Percentiles rank a stretch among this genome's conserved stretches.
Conservation (phyloP, 73 alveolate genomes). For the Symbiodinium pilosum region DNA sequence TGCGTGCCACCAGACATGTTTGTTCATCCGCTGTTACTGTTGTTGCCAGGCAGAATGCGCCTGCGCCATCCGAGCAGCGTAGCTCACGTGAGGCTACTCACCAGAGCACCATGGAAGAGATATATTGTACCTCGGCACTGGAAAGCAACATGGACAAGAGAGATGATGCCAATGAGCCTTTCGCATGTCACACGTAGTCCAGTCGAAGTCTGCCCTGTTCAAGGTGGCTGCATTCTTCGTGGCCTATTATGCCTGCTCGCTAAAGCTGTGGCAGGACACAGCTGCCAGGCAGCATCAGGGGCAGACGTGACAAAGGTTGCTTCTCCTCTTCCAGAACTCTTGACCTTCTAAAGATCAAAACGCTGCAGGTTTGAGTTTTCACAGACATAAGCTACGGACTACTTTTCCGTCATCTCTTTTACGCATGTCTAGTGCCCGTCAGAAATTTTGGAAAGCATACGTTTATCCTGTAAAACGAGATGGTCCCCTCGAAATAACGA, state of each 20-base stretch:
- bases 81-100: slow-evolving; percentile 73
- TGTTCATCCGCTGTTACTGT: neutral
- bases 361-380: too few relatives aligned
- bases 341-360: too few relatives aligned
- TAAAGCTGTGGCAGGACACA: slow-evolving; percentile 69
- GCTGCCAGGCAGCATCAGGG: slow-evolving; percentile 23
- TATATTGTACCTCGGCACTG: slow-evolving; percentile 50
- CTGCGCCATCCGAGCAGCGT: slow-evolving; percentile 87
- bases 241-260: slow-evolving; percentile 66
- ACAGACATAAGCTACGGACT: too few relatives aligned
- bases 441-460: too few relatives aligned
- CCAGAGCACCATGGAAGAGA: slow-evolving; percentile 86
- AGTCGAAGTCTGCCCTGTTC: neutral
- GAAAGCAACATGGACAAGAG: neutral
- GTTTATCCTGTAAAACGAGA: too few relatives aligned
- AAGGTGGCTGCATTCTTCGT: slow-evolving; percentile 85
- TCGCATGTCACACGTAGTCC: neutral
- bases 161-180: neutral
- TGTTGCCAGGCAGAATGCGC: slow-evolving; percentile 14
- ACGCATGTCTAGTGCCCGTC: too few relatives aligned
- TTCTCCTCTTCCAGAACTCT: too few relatives aligned
- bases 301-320: too few relatives aligned
- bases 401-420: too few relatives aligned
- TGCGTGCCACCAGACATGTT: neutral
- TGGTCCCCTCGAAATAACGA: too few relatives aligned